These are phyloP conservation scores for Drosera spatulata DNA, from an alignment of 179 eudicot genomes.

Conservation along the genomic window DNA sequence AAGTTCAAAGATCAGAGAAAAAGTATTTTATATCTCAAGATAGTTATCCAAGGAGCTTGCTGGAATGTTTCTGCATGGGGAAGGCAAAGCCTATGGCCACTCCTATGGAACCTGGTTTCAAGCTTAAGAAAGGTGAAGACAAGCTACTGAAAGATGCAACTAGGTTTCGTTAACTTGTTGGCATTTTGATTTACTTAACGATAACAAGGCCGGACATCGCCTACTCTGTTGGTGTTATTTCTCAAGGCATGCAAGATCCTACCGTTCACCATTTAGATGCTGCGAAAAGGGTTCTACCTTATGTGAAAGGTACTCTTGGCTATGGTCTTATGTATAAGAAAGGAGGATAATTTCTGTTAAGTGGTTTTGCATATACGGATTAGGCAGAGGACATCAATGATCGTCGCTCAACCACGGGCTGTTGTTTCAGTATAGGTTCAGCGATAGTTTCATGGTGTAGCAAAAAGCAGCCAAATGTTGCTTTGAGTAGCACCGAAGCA, in stretches of 20 bases:
- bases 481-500: no score
- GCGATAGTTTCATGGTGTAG: no score
- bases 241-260: background rate
- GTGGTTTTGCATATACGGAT: no score
- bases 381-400: no score
- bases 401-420: no score
- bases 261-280: background rate
- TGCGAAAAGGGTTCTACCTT: background rate
- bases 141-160: background rate
- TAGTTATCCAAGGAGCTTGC: background rate
- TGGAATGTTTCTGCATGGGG: background rate
- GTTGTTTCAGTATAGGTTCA: no score
- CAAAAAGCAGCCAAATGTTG: no score
- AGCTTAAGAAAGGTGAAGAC: no score
- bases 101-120: conserved; percentile 3
- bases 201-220: background rate
- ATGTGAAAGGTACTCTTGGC: background rate
- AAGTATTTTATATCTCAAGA: background rate
- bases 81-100: conserved; percentile 3
- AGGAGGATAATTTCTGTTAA: no score
- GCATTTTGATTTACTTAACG: background rate
- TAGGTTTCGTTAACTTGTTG: background rate
- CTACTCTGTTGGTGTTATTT: background rate
- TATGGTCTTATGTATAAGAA: no score
- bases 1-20: background rate